A percentile compares a stretch with the other conserved stretches of the same genome.
phyloP scores from a whole-genome alignment of 257 asterid genomes.

The Misopates orontium region DNA sequence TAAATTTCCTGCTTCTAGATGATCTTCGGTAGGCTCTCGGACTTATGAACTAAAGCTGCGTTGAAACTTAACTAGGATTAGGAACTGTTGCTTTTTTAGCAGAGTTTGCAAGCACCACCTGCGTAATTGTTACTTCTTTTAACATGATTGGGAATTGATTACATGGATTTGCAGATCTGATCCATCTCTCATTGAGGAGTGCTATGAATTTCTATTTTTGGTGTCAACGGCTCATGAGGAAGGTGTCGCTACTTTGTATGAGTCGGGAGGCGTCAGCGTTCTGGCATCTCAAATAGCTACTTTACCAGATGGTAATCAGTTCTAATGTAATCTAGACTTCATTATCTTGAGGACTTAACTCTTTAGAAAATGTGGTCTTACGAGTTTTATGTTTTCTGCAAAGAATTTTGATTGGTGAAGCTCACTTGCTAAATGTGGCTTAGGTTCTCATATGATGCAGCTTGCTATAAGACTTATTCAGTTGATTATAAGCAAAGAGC shows the following conservation, averaged over 20 bases:
- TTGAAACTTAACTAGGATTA: no score
- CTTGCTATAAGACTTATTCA: constrained; percentile 71
- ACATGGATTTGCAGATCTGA: constrained; percentile 47
- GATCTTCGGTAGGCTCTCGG: no score
- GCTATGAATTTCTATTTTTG: constrained; percentile 69
- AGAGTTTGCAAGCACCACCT: no score
- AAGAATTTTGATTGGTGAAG: not conserved
- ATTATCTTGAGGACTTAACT: no score
- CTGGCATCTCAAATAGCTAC: constrained; percentile 61
- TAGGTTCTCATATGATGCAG: constrained; percentile 67
- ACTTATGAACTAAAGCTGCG: no score
- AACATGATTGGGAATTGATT: not conserved
- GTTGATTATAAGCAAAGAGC: constrained; percentile 62
- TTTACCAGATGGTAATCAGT: constrained; percentile 61
- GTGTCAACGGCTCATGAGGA: constrained; percentile 60
- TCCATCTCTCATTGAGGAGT: constrained; percentile 56
- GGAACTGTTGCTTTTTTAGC: no score
- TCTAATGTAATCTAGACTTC: not conserved
- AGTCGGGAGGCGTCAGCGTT: constrained; percentile 63
- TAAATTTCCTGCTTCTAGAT: no score
- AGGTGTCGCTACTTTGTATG: constrained; percentile 50
- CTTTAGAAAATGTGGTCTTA: no score
- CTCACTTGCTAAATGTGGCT: constrained; percentile 27
- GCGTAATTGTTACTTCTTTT: not conserved
- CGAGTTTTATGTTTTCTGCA: not conserved